A percentile compares a stretch with the other conserved stretches of the same genome.
Evolutionary conservation across 306 rosid genomes (phyloP).

Genomic region (Leucaena leucocephala): DNA sequence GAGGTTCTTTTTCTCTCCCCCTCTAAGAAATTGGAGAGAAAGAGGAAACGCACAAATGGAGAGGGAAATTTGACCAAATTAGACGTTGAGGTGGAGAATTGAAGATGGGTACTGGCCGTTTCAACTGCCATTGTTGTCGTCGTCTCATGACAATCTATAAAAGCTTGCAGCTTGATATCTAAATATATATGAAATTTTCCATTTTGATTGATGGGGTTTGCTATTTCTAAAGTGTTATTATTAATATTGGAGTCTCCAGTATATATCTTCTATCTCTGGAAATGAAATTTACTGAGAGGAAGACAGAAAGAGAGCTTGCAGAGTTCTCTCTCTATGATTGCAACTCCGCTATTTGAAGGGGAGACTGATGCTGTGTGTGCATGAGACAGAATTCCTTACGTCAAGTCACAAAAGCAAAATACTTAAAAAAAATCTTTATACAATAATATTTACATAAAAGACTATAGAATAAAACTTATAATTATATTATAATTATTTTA

Average conservation of each 20-base stretch:
- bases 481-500: no score
- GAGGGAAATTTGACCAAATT: conserved; percentile 1
- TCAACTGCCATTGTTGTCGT: conserved; percentile 12
- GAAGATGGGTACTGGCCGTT: conserved; percentile 25
- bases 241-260: neutral
- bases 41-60: conserved; percentile 6
- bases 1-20: neutral
- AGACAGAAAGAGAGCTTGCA: neutral
- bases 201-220: neutral
- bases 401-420: no score
- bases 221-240: neutral
- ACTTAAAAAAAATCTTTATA: no score
- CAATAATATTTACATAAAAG: no score
- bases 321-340: neutral
- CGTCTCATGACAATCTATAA: neutral
- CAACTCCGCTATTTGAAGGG: neutral
- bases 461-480: no score
- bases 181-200: conserved; percentile 14
- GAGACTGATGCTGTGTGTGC: no score
- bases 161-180: neutral
- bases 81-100: conserved; percentile 1
- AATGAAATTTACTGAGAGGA: neutral
- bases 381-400: no score
- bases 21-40: conserved; percentile 1
- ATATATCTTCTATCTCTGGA: neutral